Conservation (phyloP, 768 basidiomycete species). For the Russula griseocarnosa region DNA sequence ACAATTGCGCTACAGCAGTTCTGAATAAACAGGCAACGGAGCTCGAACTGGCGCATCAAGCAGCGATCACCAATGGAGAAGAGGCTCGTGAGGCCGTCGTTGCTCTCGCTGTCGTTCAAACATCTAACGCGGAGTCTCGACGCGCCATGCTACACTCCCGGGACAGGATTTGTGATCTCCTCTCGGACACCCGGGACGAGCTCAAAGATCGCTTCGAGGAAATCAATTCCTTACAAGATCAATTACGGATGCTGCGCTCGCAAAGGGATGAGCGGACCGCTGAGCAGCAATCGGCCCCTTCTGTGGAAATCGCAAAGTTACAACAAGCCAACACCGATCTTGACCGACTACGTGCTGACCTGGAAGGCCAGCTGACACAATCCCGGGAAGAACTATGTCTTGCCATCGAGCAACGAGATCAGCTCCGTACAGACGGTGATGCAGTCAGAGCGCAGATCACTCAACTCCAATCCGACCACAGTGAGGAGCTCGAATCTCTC, state of each 20-base stretch:
- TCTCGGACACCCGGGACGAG: conserved; percentile 19
- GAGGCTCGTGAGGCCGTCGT: conserved; percentile 13
- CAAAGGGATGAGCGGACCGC: conserved; percentile 15
- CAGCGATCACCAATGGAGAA: conserved; percentile 1
- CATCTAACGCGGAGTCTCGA: conserved; percentile 4
- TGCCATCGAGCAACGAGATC: conserved; percentile 16
- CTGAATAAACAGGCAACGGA: conserved; percentile 12
- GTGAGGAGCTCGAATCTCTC: conserved; percentile 28
- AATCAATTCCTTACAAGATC: conserved; percentile 18
- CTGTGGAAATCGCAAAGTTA: conserved; percentile 20
- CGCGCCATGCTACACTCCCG: conserved; percentile 11
- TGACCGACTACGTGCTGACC: conserved; percentile 8
- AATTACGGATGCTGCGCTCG: conserved; percentile 18
- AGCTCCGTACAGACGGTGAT: conserved; percentile 13
- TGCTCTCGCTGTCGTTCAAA: conserved; percentile 19
- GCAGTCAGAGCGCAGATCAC: conserved; percentile 17
- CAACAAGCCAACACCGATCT: conserved; percentile 26
- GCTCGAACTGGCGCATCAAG: neutral
- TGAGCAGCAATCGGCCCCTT: neutral
- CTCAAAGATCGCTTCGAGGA: conserved; percentile 17
- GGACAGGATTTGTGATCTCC: conserved; percentile 19
- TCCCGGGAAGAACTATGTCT: conserved; percentile 29
- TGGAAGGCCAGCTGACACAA: conserved; percentile 28
- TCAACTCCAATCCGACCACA: conserved; percentile 20
- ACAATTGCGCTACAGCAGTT: neutral